These are phyloP conservation scores for Rhizopogon vinicolor DNA, from an alignment of 768 basidiomycete species.

Conservation along the genomic window DNA sequence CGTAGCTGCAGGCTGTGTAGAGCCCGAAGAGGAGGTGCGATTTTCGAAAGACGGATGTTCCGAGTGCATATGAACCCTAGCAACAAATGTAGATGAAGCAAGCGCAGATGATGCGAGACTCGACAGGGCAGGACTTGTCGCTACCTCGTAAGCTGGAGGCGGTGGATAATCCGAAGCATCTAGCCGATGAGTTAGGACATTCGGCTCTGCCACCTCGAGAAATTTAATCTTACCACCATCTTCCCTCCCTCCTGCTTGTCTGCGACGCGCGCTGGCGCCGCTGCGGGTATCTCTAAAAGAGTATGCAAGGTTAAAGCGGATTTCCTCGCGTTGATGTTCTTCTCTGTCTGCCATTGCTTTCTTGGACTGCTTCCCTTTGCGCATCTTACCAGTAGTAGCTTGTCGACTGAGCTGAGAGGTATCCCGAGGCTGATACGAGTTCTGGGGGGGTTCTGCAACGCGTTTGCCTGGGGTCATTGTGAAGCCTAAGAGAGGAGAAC, in stretches of 20 bases:
- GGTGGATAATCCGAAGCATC: slow-evolving; percentile 57
- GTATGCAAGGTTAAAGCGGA: slow-evolving; percentile 27
- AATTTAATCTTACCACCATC: slow-evolving; percentile 24
- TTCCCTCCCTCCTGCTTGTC: slow-evolving; percentile 22
- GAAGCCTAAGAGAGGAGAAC: slow-evolving; percentile 27
- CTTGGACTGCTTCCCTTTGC: slow-evolving; percentile 35
- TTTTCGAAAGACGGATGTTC: slow-evolving; percentile 18
- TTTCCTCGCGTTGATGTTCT: slow-evolving; percentile 40
- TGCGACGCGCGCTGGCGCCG: slow-evolving; percentile 18
- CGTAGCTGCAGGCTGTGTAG: slow-evolving; percentile 15
- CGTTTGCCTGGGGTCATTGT: slow-evolving; percentile 32
- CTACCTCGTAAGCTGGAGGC: slow-evolving; percentile 72
- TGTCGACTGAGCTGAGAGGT: slow-evolving; percentile 50
- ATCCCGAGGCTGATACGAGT: slow-evolving; percentile 57
- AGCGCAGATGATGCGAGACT: slow-evolving; percentile 25
- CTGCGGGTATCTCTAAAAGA: slow-evolving; percentile 24
- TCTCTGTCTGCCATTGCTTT: slow-evolving; percentile 34
- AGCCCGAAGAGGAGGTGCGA: slow-evolving; percentile 20
- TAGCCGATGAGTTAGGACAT: slow-evolving; percentile 23
- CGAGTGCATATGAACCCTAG: slow-evolving; percentile 33
- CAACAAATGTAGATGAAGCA: slow-evolving; percentile 1
- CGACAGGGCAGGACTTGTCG: slow-evolving; percentile 41
- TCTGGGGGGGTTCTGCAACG: slow-evolving; percentile 26
- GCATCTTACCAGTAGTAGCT: slow-evolving; percentile 35
- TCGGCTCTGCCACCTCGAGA: background rate